These are phyloP conservation scores for Torulaspora pretoriensis DNA, from an alignment of 1,139 yeast species.

Conservation along the genomic window DNA sequence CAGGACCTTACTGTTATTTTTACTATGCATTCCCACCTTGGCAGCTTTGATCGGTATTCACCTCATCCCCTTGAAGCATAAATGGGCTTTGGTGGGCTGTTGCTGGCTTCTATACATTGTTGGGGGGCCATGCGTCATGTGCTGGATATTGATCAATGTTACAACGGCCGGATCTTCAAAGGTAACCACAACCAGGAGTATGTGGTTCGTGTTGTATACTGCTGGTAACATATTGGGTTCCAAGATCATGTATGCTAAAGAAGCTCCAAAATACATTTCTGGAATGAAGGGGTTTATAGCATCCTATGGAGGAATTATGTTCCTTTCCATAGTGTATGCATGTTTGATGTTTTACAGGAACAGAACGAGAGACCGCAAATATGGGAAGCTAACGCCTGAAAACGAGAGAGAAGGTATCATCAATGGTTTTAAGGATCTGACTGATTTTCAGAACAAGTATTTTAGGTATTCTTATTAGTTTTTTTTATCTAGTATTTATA, in stretches of 20 bases:
- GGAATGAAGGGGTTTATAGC: constrained; percentile 36
- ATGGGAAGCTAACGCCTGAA: constrained; percentile 17
- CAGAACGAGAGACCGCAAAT: constrained; percentile 25
- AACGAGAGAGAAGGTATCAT: constrained; percentile 18
- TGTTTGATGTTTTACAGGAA: constrained; percentile 19
- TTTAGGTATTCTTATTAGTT: constrained; percentile 42
- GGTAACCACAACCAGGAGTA: constrained; percentile 36
- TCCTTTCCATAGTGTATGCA: constrained; percentile 17
- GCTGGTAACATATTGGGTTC: constrained; percentile 59
- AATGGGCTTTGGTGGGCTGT: constrained; percentile 33
- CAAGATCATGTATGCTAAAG: constrained; percentile 47
- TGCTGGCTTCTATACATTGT: constrained; percentile 24
- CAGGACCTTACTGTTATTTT: constrained; percentile 36
- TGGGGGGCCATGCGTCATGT: constrained; percentile 46
- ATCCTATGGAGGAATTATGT: constrained; percentile 21
- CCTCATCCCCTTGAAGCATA: constrained; percentile 29
- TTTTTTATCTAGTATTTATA: neutral
- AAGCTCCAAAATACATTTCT: constrained; percentile 50
- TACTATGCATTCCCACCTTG: constrained; percentile 41
- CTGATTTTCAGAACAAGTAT: constrained; percentile 53
- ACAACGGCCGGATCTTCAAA: constrained; percentile 62
- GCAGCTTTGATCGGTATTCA: constrained; percentile 36
- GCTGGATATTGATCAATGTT: constrained; percentile 47
- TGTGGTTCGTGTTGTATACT: constrained; percentile 51
- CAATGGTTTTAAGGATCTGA: constrained; percentile 41